Evolutionary conservation across 257 asterid genomes (phyloP), one percentile per base, ranked within the genome.

Genomic region (Galeopsis tetrahit): DNA sequence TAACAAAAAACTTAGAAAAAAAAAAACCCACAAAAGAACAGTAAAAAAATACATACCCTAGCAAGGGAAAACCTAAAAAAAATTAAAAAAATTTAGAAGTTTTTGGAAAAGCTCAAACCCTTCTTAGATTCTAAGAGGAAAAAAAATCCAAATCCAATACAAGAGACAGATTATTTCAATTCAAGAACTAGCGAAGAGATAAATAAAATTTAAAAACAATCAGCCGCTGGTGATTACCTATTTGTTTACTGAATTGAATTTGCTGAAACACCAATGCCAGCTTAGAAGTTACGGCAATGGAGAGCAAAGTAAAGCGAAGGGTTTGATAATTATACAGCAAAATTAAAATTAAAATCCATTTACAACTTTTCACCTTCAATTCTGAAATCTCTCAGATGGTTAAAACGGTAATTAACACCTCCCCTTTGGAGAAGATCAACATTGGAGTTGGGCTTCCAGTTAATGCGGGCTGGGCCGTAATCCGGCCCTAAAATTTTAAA

Each of bases 271-370:
- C 61, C 69, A 71, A 67, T 10, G 62, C 13, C 43, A 71, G 58
- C 69, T 32, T 35, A 11, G n/a, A 35, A 4, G 64, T 58, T 3
- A 48, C 53, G 78, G n/a, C 68, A 52, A 71, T 31, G 42, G 68
- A 49, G 36, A 71, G 75, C 74, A 74, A 57, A 74, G 44, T 40
- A 9, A 49, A 44, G 67, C 39, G 56, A 3, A 56, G 71, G 69
- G 76, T 66, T 78, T 67, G 82, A 69, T 60, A 15, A 70, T 53
- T 69, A 73, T 67, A 38, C 60, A 39, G 49, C 44, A 31, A 21
- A 21, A 21, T 21, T 21, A 21, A 21, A 21, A 21, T 17, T 15
- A 38, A 62, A 70, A 53, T 43, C 75, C 64, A 55, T 43, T 3
- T 15, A 63, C 70, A 10, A 71, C 52, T 10, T 7, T 55, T 69